phyloP scores from a whole-genome alignment of 2,329 filamentous ascomycete species.

The Pseudocercospora pini-densiflorae region DNA sequence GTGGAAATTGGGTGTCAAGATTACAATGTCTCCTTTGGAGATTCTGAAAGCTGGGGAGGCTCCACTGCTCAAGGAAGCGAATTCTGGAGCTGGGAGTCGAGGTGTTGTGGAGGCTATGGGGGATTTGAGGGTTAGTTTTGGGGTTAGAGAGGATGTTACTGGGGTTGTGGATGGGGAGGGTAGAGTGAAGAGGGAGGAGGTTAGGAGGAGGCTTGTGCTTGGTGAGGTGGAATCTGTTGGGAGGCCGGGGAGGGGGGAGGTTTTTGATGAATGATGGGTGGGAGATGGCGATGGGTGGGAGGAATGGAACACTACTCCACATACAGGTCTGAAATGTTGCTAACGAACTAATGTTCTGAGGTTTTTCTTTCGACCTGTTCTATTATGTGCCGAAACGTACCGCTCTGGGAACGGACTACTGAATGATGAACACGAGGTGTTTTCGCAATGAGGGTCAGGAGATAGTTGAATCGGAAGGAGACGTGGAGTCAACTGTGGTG shows the following conservation, averaged over 20 bases:
- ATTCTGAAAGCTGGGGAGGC: background rate
- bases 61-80: background rate
- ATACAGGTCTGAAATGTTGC: too few relatives aligned
- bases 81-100: conserved; percentile 5
- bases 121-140: background rate
- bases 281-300: too few relatives aligned
- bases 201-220: background rate
- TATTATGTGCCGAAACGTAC: too few relatives aligned
- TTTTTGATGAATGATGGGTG: background rate
- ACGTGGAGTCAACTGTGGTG: too few relatives aligned
- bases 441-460: too few relatives aligned
- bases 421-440: too few relatives aligned
- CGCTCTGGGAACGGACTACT: too few relatives aligned
- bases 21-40: background rate
- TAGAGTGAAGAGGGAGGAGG: background rate
- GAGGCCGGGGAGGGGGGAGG: background rate
- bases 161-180: background rate
- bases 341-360: too few relatives aligned
- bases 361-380: too few relatives aligned
- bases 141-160: background rate
- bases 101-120: background rate
- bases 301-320: too few relatives aligned
- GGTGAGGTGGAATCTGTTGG: background rate
- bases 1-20: conserved; percentile 15
- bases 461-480: too few relatives aligned